Evolutionary conservation across 2,329 filamentous ascomycete species (phyloP), one percentile per base, ranked within the genome.

Genomic region (Aureobasidium sp.): DNA sequence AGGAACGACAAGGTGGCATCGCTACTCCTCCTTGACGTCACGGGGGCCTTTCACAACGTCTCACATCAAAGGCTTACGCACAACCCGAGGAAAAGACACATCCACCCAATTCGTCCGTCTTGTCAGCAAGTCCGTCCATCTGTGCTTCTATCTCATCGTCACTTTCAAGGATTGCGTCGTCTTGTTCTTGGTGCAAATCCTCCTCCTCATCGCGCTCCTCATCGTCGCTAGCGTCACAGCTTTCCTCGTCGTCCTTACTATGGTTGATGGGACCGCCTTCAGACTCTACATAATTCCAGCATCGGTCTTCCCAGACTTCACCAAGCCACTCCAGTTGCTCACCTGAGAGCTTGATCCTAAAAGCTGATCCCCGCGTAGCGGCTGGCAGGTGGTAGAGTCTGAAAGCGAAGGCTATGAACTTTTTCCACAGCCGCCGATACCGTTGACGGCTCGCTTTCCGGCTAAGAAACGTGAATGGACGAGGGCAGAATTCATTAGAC

Each of bases 11-110:
- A 67, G 37, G 67, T 73, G 3, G 68, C 65, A 16, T 71, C 66
- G 30, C 63, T 74, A 16, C 67, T 72, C 2, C 54, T 68, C 3
- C 66, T 74, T 1, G 67, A 74, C 63, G 63, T 73, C 29, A 32
- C 67, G 1, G 66, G 68, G 25, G 71, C 69, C 16, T 74, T 72
- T 61, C 57, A 67, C 49, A 65, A 75, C 16, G 72, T 77, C 14
- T 73, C 64, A 30, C 74, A 74, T 61, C 68, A 74, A 47, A 61
- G 71, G 65, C 61, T 74, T 37, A 41, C 74, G 37, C 64, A 72
- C 48, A 72, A 73, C 58, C 67, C 76, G 37, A 67, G 66, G 64
- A 64, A 65, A 30, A 61, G 68, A 66, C 64, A 68, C 25, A 70
- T 74, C 55, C 71, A 67, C 27, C 61, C 65, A 42, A n/a, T n/a